Conservation (phyloP, 176 grass and related monocot species). For the Chloris gayana region DNA sequence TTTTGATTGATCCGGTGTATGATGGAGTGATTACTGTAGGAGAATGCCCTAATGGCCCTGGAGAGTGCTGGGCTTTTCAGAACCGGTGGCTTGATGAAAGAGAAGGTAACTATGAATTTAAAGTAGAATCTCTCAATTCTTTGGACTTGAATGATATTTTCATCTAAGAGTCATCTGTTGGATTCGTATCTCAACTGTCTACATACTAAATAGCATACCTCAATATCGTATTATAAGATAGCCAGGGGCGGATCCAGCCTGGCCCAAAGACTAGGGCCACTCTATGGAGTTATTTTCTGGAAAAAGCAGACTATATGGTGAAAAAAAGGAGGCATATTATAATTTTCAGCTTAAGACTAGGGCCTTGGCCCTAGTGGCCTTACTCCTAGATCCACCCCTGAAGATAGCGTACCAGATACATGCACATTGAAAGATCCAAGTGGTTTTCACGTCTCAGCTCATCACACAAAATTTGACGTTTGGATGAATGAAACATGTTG, state of each 20-base stretch:
- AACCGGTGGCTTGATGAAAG: constrained; percentile 72
- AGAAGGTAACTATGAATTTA: constrained; percentile 66
- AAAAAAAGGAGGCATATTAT: too few species aligned
- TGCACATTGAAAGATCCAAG: not conserved
- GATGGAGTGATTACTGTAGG: constrained; percentile 51
- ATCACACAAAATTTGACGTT: not conserved
- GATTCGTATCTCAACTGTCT: not conserved
- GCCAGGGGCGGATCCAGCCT: too few species aligned
- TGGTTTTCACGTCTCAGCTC: not conserved
- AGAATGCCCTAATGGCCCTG: constrained; percentile 66
- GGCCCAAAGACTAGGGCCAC: too few species aligned
- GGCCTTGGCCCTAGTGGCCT: too few species aligned
- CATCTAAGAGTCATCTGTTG: not conserved
- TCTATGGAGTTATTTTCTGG: too few species aligned
- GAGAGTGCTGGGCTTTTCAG: constrained; percentile 79
- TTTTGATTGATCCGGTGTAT: not conserved
- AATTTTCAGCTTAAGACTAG: too few species aligned
- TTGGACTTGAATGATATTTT: not conserved
- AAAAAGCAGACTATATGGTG: too few species aligned
- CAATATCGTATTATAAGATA: not conserved
- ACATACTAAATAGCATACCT: not conserved
- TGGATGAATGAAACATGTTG: not conserved
- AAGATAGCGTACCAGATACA: not conserved
- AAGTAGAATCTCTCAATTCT: not conserved
- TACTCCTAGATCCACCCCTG: too few species aligned